These are phyloP conservation scores for Petasospora rhodanensis DNA, from an alignment of 1,139 yeast species.

Conservation along the genomic window DNA sequence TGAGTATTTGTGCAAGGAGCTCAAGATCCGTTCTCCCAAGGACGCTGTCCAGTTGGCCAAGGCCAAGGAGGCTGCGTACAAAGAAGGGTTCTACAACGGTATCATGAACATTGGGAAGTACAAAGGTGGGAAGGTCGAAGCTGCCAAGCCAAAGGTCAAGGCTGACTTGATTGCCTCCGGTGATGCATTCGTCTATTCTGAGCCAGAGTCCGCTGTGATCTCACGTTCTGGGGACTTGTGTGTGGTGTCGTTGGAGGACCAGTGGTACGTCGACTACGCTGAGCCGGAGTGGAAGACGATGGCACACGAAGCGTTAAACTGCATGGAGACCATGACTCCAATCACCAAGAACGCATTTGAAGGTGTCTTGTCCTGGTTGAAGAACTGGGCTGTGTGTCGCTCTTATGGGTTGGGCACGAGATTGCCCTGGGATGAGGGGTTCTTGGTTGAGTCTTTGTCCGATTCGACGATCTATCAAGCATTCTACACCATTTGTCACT, in stretches of 20 bases:
- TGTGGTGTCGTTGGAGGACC: constrained; percentile 95
- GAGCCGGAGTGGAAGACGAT: constrained; percentile 87
- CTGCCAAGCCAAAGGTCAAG: constrained; percentile 78
- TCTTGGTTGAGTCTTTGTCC: constrained; percentile 88
- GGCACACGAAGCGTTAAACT: constrained; percentile 74
- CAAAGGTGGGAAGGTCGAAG: constrained; percentile 86
- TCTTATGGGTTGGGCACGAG: constrained; percentile 94
- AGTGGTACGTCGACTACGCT: constrained; percentile 98
- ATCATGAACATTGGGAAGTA: constrained; percentile 74
- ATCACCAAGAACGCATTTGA: constrained; percentile 93
- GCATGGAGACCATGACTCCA: constrained; percentile 73
- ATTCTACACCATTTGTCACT: constrained; percentile 85
- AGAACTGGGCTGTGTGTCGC: constrained; percentile 98
- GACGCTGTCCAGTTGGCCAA: constrained; percentile 80
- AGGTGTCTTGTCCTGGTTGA: constrained; percentile 93
- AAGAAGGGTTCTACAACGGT: constrained; percentile 96
- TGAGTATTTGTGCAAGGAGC: constrained; percentile 73
- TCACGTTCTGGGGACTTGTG: constrained; percentile 98
- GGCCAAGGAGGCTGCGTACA: constrained; percentile 94
- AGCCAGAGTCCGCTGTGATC: constrained; percentile 85
- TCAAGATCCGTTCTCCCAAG: constrained; percentile 93
- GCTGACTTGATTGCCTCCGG: constrained; percentile 74
- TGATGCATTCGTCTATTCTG: constrained; percentile 84
- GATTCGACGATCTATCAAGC: constrained; percentile 97
- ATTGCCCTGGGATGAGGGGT: constrained; percentile 96